A percentile compares a stretch with the other conserved stretches of the same genome.
These are phyloP conservation scores for Gossypium mustelinum DNA, from an alignment of 345 rosid species.

Conservation along the genomic window DNA sequence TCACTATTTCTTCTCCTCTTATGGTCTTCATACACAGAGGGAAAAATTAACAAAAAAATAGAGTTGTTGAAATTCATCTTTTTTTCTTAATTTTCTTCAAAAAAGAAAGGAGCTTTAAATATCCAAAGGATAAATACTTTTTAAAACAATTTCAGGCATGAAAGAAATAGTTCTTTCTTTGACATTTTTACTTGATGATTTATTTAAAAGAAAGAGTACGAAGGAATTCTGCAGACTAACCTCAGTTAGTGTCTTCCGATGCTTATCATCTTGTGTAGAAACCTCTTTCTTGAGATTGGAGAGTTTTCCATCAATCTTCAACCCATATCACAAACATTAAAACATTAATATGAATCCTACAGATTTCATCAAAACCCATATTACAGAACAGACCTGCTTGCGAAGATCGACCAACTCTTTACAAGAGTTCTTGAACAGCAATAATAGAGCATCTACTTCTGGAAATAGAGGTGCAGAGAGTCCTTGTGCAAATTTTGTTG, in stretches of 20 bases:
- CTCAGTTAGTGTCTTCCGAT: constrained; percentile 91
- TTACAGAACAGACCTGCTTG: constrained; percentile 52
- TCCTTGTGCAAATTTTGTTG: constrained; percentile 46
- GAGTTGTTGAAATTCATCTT: too few species aligned
- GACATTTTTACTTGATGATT: neutral
- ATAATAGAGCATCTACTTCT: constrained; percentile 83
- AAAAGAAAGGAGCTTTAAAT: too few species aligned
- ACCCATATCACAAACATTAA: constrained; percentile 21
- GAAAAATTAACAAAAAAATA: too few species aligned
- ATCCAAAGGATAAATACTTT: too few species aligned
- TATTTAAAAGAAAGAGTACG: neutral
- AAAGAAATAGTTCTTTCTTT: constrained; percentile 3
- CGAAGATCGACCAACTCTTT: constrained; percentile 87
- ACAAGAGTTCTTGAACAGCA: constrained; percentile 83
- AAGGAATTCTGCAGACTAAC: constrained; percentile 34
- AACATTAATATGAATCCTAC: constrained; percentile 13
- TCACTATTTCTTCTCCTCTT: neutral
- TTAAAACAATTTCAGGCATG: neutral
- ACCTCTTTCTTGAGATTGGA: constrained; percentile 86
- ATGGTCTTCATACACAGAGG: too few species aligned
- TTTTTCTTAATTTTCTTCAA: too few species aligned
- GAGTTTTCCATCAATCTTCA: constrained; percentile 86
- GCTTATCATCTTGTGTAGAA: constrained; percentile 84
- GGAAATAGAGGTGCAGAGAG: constrained; percentile 75
- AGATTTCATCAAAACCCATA: neutral